phyloP scores from a whole-genome alignment of 768 basidiomycete genomes.

The Collybia nuda region DNA sequence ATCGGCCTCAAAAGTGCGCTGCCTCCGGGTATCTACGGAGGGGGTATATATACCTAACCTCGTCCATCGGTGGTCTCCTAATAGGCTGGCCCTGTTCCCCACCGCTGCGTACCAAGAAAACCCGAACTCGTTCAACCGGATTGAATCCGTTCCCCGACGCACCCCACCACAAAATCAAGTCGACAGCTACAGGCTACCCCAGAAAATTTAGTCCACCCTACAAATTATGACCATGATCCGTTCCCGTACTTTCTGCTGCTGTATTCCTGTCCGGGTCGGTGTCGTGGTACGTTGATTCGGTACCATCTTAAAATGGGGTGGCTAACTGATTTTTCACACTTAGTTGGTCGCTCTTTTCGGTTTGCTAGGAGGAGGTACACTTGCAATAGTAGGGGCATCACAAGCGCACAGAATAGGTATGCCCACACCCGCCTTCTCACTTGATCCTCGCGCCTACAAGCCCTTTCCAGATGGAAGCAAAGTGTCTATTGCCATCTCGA shows the following conservation, averaged over 20 bases:
- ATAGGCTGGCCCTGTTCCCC: slow-evolving; percentile 50
- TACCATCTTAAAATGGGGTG: neutral
- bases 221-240: slow-evolving; percentile 33
- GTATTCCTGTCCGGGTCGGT: slow-evolving; percentile 48
- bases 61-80: slow-evolving; percentile 11
- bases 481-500: slow-evolving; percentile 38
- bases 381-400: slow-evolving; percentile 32
- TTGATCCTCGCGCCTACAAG: neutral
- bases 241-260: slow-evolving; percentile 49
- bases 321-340: neutral
- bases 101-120: slow-evolving; percentile 12
- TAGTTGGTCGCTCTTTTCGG: slow-evolving; percentile 46
- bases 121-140: slow-evolving; percentile 9
- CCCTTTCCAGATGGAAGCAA: slow-evolving; percentile 31
- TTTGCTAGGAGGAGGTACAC: slow-evolving; percentile 37
- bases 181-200: neutral
- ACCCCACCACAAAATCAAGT: slow-evolving; percentile 6
- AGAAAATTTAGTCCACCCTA: neutral
- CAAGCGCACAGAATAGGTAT: slow-evolving; percentile 11
- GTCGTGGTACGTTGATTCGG: slow-evolving; percentile 35
- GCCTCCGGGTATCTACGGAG: slow-evolving; percentile 10
- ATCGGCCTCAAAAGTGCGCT: slow-evolving; percentile 8
- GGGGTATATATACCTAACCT: slow-evolving; percentile 31
- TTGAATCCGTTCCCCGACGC: slow-evolving; percentile 13
- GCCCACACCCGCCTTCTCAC: neutral